These are phyloP conservation scores for Saccharomycopsis fermentans DNA, from an alignment of 805 yeast species.

Conservation along the genomic window DNA sequence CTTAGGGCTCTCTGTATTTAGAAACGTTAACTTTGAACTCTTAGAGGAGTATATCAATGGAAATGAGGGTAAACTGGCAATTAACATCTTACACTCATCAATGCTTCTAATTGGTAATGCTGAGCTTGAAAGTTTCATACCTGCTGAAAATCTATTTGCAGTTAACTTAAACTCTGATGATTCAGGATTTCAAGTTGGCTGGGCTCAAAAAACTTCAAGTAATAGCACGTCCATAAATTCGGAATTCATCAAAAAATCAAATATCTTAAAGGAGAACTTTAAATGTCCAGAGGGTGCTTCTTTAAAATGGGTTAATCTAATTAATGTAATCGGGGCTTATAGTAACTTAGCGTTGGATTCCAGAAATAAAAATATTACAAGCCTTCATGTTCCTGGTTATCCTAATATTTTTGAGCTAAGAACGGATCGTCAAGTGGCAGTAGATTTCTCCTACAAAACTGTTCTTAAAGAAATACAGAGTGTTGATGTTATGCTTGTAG, in stretches of 20 bases:
- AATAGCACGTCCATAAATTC: neutral
- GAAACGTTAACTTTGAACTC: conserved; percentile 25
- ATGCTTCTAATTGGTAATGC: conserved; percentile 9
- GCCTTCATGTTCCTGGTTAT: neutral
- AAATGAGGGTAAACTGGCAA: neutral
- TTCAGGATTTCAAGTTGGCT: neutral
- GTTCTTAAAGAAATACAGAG: neutral
- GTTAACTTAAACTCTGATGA: neutral
- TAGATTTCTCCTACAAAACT: neutral
- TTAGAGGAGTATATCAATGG: neutral
- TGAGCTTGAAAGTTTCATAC: conserved; percentile 15
- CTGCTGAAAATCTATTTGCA: conserved; percentile 15
- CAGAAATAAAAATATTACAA: neutral
- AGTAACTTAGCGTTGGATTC: neutral
- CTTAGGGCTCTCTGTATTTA: conserved; percentile 39
- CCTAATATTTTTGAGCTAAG: neutral
- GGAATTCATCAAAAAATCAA: neutral
- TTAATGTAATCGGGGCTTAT: neutral
- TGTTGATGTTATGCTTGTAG: neutral
- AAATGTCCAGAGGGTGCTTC: neutral
- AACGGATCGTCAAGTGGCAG: neutral
- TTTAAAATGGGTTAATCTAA: neutral
- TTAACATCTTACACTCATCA: conserved; percentile 13
- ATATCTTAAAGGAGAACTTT: neutral
- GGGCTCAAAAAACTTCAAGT: neutral